Evolutionary conservation across 1,284 basidiomycete genomes (phyloP).

Genomic region (Boletus smithii): DNA sequence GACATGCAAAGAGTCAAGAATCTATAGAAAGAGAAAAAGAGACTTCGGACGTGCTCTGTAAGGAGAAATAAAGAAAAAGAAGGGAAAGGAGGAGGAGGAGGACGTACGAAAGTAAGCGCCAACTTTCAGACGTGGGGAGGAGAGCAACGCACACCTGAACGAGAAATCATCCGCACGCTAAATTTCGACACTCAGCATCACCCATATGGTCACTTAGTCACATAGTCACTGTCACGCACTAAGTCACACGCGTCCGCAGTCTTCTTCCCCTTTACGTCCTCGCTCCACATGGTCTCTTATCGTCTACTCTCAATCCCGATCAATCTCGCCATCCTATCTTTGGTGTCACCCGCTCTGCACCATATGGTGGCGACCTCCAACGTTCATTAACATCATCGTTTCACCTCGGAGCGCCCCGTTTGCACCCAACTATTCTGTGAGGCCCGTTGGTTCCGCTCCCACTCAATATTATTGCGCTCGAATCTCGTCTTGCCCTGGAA

Average conservation of each 20-base stretch:
- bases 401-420: too few relatives aligned
- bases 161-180: constrained; percentile 8
- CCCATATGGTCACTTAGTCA: constrained; percentile 13
- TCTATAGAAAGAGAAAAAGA: constrained; percentile 19
- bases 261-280: constrained; percentile 1
- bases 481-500: too few relatives aligned
- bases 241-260: constrained; percentile 10
- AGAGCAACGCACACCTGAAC: constrained; percentile 26
- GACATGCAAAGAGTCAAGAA: constrained; percentile 43
- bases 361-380: too few relatives aligned
- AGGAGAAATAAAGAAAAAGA: too few relatives aligned
- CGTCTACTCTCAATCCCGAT: not conserved
- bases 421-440: too few relatives aligned
- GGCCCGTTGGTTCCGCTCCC: too few relatives aligned
- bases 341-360: too few relatives aligned
- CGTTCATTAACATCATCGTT: too few relatives aligned
- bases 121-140: constrained; percentile 28
- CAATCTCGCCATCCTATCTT: too few relatives aligned
- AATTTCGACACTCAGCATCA: too few relatives aligned
- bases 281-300: constrained; percentile 6
- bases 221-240: constrained; percentile 15
- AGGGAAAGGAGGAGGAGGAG: constrained; percentile 12
- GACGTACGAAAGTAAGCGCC: constrained; percentile 24
- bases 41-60: constrained; percentile 3
- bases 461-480: too few relatives aligned